Conservation (phyloP, 2,329 filamentous ascomycete genomes). For the Calonectria naviculata region DNA sequence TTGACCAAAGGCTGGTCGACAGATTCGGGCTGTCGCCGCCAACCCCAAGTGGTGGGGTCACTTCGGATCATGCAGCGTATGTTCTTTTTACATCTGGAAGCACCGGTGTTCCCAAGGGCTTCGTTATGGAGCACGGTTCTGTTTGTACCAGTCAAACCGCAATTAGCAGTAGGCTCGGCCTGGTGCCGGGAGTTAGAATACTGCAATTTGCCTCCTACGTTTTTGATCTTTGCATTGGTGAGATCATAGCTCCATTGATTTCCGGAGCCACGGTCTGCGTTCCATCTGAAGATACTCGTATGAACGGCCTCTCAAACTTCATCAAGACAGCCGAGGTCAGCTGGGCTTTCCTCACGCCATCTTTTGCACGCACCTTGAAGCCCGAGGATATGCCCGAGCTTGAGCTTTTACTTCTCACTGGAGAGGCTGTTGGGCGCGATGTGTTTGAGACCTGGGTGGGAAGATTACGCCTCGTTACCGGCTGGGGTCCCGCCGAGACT, state of each 20-base stretch:
- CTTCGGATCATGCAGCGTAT: constrained; percentile 21
- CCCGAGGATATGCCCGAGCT: constrained; percentile 2
- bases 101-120: constrained; percentile 66
- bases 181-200: constrained; percentile 5
- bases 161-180: not conserved
- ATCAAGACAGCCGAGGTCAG: not conserved
- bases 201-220: constrained; percentile 45
- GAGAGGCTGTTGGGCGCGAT: constrained; percentile 19
- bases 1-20: not conserved
- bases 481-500: constrained; percentile 25
- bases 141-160: constrained; percentile 6
- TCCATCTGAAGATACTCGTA: constrained; percentile 42
- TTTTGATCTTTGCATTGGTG: constrained; percentile 51
- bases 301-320: constrained; percentile 8
- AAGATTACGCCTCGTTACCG: constrained; percentile 18
- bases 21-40: not conserved
- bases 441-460: constrained; percentile 16
- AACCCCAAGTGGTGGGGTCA: not conserved
- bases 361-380: constrained; percentile 3
- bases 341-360: constrained; percentile 7
- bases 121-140: constrained; percentile 43
- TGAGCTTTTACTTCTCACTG: constrained; percentile 12
- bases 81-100: constrained; percentile 68
- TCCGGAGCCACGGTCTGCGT: constrained; percentile 52
- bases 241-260: constrained; percentile 51